Evolutionary conservation across 1,284 basidiomycete species (phyloP).

Genomic region (Cystobasidium pallidum): DNA sequence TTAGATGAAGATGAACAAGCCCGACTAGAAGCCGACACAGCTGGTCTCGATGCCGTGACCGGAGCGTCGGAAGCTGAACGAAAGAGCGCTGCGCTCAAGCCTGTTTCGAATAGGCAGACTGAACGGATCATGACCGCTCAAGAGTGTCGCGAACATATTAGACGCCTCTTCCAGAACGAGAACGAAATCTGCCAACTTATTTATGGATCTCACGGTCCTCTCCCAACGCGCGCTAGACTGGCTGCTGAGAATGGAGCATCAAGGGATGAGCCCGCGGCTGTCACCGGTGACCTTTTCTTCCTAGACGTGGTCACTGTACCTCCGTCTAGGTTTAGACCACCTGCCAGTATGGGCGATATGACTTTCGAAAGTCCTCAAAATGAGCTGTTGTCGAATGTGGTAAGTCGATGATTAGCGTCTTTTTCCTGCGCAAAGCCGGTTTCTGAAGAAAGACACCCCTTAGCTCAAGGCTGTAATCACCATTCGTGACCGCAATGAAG

Average conservation of each 20-base stretch:
- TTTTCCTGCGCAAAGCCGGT: not conserved
- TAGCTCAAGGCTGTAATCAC: conserved; percentile 62
- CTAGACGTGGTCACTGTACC: conserved; percentile 88
- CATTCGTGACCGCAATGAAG: conserved; percentile 75
- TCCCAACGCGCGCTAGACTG: conserved; percentile 59
- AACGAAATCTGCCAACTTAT: conserved; percentile 77
- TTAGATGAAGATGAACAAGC: conserved; percentile 51
- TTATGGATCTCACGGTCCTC: conserved; percentile 89
- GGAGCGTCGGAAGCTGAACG: conserved; percentile 51
- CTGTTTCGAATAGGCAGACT: conserved; percentile 21
- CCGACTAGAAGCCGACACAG: conserved; percentile 54
- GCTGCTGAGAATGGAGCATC: conserved; percentile 45
- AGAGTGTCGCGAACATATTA: conserved; percentile 75
- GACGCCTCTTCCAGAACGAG: conserved; percentile 85
- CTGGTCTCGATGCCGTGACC: conserved; percentile 62
- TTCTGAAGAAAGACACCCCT: not conserved
- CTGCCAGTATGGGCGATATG: conserved; percentile 87
- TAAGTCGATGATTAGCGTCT: conserved; percentile 62
- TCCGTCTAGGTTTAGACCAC: conserved; percentile 94
- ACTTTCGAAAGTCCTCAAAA: conserved; percentile 98
- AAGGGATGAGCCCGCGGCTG: conserved; percentile 36
- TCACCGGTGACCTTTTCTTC: conserved; percentile 89
- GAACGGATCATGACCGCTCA: conserved; percentile 41
- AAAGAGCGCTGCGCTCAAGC: not conserved
- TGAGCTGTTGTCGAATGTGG: conserved; percentile 81